Percentiles rank a stretch among this genome's conserved stretches.
Evolutionary conservation across 192 early-diverging fungal species (phyloP).

Genomic region (Funneliformis geosporum): DNA sequence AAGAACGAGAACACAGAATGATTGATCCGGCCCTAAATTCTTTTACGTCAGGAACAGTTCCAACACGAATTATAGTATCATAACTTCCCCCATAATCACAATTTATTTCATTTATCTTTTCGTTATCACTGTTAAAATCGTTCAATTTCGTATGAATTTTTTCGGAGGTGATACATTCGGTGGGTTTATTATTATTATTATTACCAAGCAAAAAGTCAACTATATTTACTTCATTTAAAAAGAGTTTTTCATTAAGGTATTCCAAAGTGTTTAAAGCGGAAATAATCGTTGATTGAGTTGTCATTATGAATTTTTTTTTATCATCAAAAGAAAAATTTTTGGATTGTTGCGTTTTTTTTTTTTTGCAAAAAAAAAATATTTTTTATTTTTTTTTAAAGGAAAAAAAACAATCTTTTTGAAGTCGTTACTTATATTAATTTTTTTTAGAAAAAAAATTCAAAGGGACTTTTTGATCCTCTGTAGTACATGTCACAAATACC

Average conservation of each 20-base stretch:
- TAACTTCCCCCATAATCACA: conserved; percentile 3
- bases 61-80: conserved; percentile 17
- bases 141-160: background rate
- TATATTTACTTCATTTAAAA: background rate
- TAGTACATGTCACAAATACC: too few relatives aligned
- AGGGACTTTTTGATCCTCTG: too few relatives aligned
- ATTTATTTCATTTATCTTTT: background rate
- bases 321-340: background rate
- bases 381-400: too few relatives aligned
- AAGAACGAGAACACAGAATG: background rate
- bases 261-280: background rate
- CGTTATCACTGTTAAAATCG: background rate
- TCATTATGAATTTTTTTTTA: background rate
- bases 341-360: too few relatives aligned
- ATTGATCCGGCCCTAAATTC: conserved; percentile 19
- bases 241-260: background rate
- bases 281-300: background rate
- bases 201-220: background rate
- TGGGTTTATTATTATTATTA: background rate
- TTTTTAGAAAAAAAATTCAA: too few relatives aligned
- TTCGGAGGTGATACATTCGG: too few relatives aligned
- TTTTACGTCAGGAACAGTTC: conserved; percentile 6
- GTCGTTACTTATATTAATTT: too few relatives aligned
- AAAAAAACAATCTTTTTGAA: too few relatives aligned
- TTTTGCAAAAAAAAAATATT: too few relatives aligned